These are phyloP conservation scores for Pseudisothecium myosuroides DNA, from an alignment of 225 moss, liverwort and hornwort species.

Conservation along the genomic window DNA sequence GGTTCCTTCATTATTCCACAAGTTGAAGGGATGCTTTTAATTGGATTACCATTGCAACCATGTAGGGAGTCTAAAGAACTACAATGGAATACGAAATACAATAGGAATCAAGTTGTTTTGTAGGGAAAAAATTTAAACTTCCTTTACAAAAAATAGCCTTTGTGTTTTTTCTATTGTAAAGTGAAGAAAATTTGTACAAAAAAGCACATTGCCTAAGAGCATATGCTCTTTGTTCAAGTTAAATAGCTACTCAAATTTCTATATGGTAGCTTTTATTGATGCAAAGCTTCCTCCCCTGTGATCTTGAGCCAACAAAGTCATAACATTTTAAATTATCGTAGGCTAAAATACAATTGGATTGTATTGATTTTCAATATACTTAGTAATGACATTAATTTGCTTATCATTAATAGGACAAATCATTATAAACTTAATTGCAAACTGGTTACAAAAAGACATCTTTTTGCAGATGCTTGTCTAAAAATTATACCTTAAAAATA, in stretches of 20 bases:
- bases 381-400: too few species aligned
- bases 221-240: accelerated
- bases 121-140: neutral
- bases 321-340: neutral
- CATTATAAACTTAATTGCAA: too few species aligned
- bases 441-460: neutral
- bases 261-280: neutral
- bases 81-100: neutral
- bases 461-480: too few species aligned
- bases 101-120: neutral
- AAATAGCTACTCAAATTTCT: neutral
- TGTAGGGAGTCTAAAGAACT: neutral
- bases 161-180: neutral
- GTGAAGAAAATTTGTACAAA: neutral
- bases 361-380: too few species aligned
- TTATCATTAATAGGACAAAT: too few species aligned
- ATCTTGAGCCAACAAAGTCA: neutral
- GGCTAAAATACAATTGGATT: neutral
- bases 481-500: neutral
- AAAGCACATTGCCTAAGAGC: neutral
- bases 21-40: neutral
- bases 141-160: neutral
- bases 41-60: neutral
- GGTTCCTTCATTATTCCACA: neutral
- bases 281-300: too few species aligned